Evolutionary conservation across 805 yeast genomes (phyloP).

Genomic region (Candida ipomoeae): DNA sequence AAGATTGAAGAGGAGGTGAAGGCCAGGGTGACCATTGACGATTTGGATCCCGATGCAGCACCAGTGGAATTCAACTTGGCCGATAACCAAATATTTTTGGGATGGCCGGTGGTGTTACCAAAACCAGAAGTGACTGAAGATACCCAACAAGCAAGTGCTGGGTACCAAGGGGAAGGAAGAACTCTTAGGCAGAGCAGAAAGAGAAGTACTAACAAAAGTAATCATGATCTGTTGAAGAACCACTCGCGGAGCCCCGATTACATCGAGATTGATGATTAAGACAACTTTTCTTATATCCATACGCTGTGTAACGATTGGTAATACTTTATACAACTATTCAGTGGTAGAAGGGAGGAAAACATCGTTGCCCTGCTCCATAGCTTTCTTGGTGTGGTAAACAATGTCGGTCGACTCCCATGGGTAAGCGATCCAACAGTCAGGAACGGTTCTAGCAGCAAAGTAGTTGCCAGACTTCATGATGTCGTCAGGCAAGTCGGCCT

Average conservation of each 20-base stretch:
- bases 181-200: slow-evolving; percentile 67
- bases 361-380: slow-evolving; percentile 69
- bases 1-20: slow-evolving; percentile 17
- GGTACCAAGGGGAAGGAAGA: slow-evolving; percentile 68
- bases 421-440: slow-evolving; percentile 81
- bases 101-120: slow-evolving; percentile 69
- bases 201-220: slow-evolving; percentile 48
- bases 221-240: slow-evolving; percentile 53
- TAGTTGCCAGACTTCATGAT: slow-evolving; percentile 64
- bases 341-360: slow-evolving; percentile 38
- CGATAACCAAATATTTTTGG: slow-evolving; percentile 86
- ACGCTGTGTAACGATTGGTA: neutral
- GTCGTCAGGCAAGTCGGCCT: slow-evolving; percentile 63
- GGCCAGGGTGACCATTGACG: slow-evolving; percentile 34
- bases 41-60: slow-evolving; percentile 52
- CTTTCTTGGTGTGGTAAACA: slow-evolving; percentile 66
- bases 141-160: slow-evolving; percentile 18
- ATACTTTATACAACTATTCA: slow-evolving; percentile 1
- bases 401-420: slow-evolving; percentile 89
- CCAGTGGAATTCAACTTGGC: slow-evolving; percentile 75
- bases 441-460: slow-evolving; percentile 68
- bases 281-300: neutral
- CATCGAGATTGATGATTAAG: slow-evolving; percentile 62
- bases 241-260: slow-evolving; percentile 70
- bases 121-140: slow-evolving; percentile 28